Conservation (phyloP, 768 basidiomycete genomes). For the Leccinum longicurvipes region DNA sequence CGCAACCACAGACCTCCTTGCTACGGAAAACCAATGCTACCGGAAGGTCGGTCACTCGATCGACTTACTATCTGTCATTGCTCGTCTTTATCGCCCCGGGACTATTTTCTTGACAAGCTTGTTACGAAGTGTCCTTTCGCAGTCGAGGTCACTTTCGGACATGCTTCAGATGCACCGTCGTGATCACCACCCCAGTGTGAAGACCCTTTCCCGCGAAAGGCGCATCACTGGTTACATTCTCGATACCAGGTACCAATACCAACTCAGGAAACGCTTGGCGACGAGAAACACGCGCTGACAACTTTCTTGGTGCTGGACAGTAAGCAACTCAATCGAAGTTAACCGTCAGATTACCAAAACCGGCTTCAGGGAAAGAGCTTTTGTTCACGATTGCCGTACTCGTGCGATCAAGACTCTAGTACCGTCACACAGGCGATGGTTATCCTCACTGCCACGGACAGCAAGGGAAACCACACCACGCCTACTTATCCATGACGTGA, state of each 20-base stretch:
- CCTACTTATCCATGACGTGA: conserved; percentile 29
- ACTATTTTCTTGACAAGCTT: too few species aligned
- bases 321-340: not conserved
- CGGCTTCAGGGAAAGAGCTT: not conserved
- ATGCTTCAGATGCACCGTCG: not conserved
- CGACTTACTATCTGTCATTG: too few species aligned
- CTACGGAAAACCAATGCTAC: too few species aligned
- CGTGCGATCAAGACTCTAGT: not conserved
- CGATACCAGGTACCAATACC: not conserved
- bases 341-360: not conserved
- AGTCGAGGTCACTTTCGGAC: not conserved
- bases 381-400: not conserved
- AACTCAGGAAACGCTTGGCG: not conserved
- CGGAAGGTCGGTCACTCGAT: too few species aligned
- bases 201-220: conserved; percentile 1
- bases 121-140: not conserved
- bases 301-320: not conserved
- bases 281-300: conserved; percentile 3
- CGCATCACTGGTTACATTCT: not conserved
- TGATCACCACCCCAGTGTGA: not conserved
- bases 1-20: too few species aligned
- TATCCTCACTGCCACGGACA: conserved; percentile 12
- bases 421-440: conserved; percentile 4
- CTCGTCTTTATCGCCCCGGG: too few species aligned
- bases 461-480: conserved; percentile 15